Base-by-base conservation (phyloP, 2,329 filamentous ascomycete species). In the Nectriaceae sp. region DNA sequence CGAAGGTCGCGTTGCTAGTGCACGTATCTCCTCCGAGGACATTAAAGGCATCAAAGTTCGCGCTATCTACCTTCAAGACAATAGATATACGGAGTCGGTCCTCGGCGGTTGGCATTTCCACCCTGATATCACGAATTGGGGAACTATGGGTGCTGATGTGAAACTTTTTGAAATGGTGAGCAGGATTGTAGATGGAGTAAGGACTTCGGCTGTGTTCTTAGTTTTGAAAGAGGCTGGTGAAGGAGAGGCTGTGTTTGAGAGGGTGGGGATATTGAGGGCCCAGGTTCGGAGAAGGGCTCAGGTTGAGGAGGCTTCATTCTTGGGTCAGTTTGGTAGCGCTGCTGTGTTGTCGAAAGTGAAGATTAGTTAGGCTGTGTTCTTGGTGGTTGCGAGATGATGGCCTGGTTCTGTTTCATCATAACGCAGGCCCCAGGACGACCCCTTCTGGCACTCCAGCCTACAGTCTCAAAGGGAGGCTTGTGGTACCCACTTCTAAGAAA, bases 131-230 rank as follows among this genome's bases (percentile, higher is more conserved):
- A 46, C 38, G 43, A 31, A 37, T 11, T 4, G 38, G 20, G 13
- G n/a, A n/a, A n/a, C 16, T 4, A 31, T 18, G 15, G 29, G 22
- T 2, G 31, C 24, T 13, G 19, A 38, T 6, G 35, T 50, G 3
- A 15, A 21, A n/a, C n/a, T 52, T 10, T 22, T 52, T 3, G 44
- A 52, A 37, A 49, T 52, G 50, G 38, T 38, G 11, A 40, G 40
- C n/a, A 47, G 47, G 11, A 42, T 16, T 11, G 26, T 26, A 11
- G 36, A 43, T 11, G 43, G 43, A 3, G 19, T 38, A 3, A 42
- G 41, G 24, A 22, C 36, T 1, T 38, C 44, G 2, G 50, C 40
- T 1, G 36, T 50, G 21, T 53, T 40, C 13, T 24, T 53, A 4
- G 43, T 44, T 18, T 26, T 53, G n/a, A 46, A 47, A 8, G 42